Conservation (phyloP, 805 yeast species). For the Zygoascus bituminiphila region DNA sequence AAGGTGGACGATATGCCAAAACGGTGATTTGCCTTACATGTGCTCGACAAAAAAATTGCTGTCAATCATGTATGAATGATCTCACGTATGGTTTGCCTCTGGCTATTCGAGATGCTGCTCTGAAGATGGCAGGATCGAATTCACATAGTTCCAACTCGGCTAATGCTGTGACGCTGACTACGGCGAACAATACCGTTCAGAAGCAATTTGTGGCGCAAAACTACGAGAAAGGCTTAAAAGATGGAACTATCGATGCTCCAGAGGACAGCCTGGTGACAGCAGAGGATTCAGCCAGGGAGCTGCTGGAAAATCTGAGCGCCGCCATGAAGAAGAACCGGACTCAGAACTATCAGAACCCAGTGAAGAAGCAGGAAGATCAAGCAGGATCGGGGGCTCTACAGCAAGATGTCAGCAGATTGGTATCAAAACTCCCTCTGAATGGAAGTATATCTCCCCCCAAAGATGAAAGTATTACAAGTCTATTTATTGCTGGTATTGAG, state of each 20-base stretch:
- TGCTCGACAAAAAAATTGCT: constrained; percentile 69
- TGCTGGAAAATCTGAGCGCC: constrained; percentile 43
- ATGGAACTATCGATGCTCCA: constrained; percentile 16
- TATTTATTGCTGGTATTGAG: constrained; percentile 70
- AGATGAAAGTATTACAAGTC: constrained; percentile 40
- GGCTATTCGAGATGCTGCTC: constrained; percentile 68
- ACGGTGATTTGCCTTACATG: constrained; percentile 76
- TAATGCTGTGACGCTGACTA: constrained; percentile 22
- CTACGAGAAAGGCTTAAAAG: constrained; percentile 29
- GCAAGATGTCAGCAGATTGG: constrained; percentile 43
- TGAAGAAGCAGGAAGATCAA: constrained; percentile 21
- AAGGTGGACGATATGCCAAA: constrained; percentile 37
- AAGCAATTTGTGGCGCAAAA: constrained; percentile 50
- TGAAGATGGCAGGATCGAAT: constrained; percentile 56
- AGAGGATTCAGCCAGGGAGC: constrained; percentile 34
- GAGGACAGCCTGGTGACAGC: constrained; percentile 8
- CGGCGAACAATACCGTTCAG: constrained; percentile 45
- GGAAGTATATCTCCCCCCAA: constrained; percentile 43
- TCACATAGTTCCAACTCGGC: neutral
- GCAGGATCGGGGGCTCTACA: constrained; percentile 10
- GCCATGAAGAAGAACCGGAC: constrained; percentile 13
- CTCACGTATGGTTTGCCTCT: constrained; percentile 74
- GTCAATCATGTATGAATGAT: constrained; percentile 84
- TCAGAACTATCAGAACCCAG: neutral
- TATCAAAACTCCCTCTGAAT: constrained; percentile 59